Evolutionary conservation across 129 eudicot species (phyloP), one percentile per base, ranked within the genome.

Genomic region (Flaveria robusta): DNA sequence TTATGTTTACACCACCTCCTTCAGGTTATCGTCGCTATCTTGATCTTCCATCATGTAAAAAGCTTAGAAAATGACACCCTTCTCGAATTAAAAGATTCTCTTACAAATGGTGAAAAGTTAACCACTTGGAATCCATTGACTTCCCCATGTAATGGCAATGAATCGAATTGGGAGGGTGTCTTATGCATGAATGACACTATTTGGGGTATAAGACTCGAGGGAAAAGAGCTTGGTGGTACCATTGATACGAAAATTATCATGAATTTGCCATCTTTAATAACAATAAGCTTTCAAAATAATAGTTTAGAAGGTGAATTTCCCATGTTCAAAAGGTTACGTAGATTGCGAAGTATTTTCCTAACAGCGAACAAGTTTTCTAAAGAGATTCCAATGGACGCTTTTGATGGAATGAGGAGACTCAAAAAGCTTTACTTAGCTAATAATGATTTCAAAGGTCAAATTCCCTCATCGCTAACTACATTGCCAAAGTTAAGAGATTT

Each of bases 141-240:
- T 9, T 47, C 72, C 1, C 96, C 97, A 7, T 94, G 98, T 71
- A 34, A 42, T 1, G 88, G 83, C 1, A 63, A 80, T 3, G 47
- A 23, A 4, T 75, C 79, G 8, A 84, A 75, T 50, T 94, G 98
- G 98, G 81, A 19, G 2, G 93, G 91, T 19, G 15, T 94, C 46
- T 50, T 84, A 18, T 94, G 98, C 72, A 31, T 43, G 7, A 66
- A 79, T 14, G 85, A 80, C 23, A 14, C 22, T 1, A 82, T 94
- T 24, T 88, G 85, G 86, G 98, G 98, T 2, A 68, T 94, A 47
- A 79, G 88, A 66, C 93, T 94, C 14, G 90, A 94, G 64, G 85
- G 88, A 12, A 80, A 82, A 88, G 88, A 83, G 4, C 69, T 94
- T 15, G 59, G 73, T 54, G 97, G 96, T 11, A 13, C 14, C 20